Evolutionary conservation across 176 grass and related monocot genomes (phyloP), one percentile per base, ranked within the genome.

Genomic region (Ampelocalamus luodianensis): DNA sequence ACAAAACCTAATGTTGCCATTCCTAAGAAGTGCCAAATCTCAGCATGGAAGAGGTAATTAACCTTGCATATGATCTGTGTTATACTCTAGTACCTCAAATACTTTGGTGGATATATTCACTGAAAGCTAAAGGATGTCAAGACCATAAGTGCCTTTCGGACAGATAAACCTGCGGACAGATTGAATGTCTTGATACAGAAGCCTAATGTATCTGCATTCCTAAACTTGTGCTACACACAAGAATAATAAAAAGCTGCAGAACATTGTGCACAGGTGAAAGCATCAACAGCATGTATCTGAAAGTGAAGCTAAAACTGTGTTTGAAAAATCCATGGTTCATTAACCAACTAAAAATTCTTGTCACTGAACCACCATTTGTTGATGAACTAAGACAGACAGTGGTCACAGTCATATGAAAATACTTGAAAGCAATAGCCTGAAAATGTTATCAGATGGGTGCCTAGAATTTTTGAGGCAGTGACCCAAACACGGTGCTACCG

Each of bases 21-120:
- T 82, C 20, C 64, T 29, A 85, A 83, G 32, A 92, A 80, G 36
- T 71, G 88, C 59, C 72, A 79, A 26, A 69, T 86, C 65, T 74
- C 23, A 18, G 23, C 18, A 17, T 92, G 86, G 46, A 85, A 89
- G 49, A 73, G 66, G 53, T 77, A 83, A 51, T 42, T 81, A 74
- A 74, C 24, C 23, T 36, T 83, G 16, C 62, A 71, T 66, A 75
- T 37, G 48, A 72, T 76, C n/a, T 17, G 9, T 46, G 63, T 24
- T 85, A 27, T 58, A 66, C 48, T 68, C 22, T 43, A 51, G 20
- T 29, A 69, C 42, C 44, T 45, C 5, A 6, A 79, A 13, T 77
- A 71, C 22, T 72, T 34, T 71, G 4, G 18, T 79, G 64, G 38
- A 46, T 71, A 71, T 59, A 56, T 76, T 36, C 42, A 43, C 23